Evolutionary conservation across 2,329 filamentous ascomycete genomes (phyloP), one percentile per base, ranked within the genome.

Genomic region (Microsporum audouinii): DNA sequence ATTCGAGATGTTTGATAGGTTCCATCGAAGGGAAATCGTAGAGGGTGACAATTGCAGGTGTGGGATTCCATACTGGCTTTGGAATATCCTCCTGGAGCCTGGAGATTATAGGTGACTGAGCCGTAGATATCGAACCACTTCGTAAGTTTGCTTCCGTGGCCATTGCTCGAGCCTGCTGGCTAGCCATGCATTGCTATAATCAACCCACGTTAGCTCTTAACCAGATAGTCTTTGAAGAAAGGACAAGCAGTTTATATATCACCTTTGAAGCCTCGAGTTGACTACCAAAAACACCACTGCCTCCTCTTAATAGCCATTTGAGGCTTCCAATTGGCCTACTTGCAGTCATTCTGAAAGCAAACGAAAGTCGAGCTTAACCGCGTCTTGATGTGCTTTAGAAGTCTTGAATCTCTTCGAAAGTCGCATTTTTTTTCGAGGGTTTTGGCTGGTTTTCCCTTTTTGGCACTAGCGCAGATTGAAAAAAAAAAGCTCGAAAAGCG

Each of bases 11-110:
- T 58, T 84, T 80, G 57, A 85, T 79, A 29, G 94, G 94, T 75
- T 96, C 91, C 76, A 96, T 85, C 8, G 85, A 84, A 39, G 94
- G 94, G 78, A 97, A 99, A 72, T 81, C 80, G 83, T 96, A 91
- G 75, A 96, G 84, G 60, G 92, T 97, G 64, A 92, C 82, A 60
- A 88, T 84, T 61, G 95, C 89, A 34, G 84, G 85, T 66, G 80
- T 78, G 66, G 79, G 69, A 59, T 65, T 69, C 71, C 72, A 76
- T 34, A 49, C 56, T 34, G 64, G 64, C 36, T 63, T 68, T 49
- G 71, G 67, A n/a, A 64, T 65, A 38, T 65, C 58, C 10, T 55
- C 51, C 51, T 12, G 51, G 33, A 55, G 51, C 31, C n/a, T 36
- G 55, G 62, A 36, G 31, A 60, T 10, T 34, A 60, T 56, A 12